A percentile compares a stretch with the other conserved stretches of the same genome.
Evolutionary conservation across 352 stramenopile species (phyloP).

Genomic region (Phytophthora pini): DNA sequence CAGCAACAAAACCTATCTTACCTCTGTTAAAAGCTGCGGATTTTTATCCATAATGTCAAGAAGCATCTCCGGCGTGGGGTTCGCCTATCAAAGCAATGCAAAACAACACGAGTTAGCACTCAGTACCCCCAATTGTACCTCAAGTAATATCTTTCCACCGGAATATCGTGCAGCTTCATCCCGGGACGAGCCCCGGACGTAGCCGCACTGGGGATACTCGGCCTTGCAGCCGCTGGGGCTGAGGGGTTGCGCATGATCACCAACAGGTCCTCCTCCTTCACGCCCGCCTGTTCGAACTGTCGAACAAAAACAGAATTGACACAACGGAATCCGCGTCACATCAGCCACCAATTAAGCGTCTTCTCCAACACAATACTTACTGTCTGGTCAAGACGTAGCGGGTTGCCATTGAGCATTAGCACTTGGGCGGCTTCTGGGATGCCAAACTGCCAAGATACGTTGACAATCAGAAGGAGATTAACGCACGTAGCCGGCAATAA

Average conservation of each 20-base stretch:
- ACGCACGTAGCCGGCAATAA: not conserved
- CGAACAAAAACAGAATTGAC: slow-evolving; percentile 6
- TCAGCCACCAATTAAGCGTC: slow-evolving; percentile 2
- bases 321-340: not conserved
- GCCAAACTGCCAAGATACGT: slow-evolving; percentile 57
- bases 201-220: slow-evolving; percentile 19
- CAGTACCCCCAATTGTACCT: not conserved
- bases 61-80: slow-evolving; percentile 76
- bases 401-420: slow-evolving; percentile 68
- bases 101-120: not conserved
- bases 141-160: slow-evolving; percentile 42
- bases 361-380: slow-evolving; percentile 32
- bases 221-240: slow-evolving; percentile 13
- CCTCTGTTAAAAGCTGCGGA: slow-evolving; percentile 68
- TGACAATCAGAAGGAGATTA: slow-evolving; percentile 2
- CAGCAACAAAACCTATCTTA: slow-evolving; percentile 21
- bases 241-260: slow-evolving; percentile 62
- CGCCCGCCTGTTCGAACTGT: slow-evolving; percentile 74
- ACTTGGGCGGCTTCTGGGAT: slow-evolving; percentile 62
- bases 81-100: slow-evolving; percentile 22
- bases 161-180: slow-evolving; percentile 85
- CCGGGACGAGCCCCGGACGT: slow-evolving; percentile 54
- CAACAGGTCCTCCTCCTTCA: slow-evolving; percentile 78
- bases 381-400: slow-evolving; percentile 58
- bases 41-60: slow-evolving; percentile 89